phyloP scores from a whole-genome alignment of 176 grass and related monocot species.

The Ensete ventricosum region DNA sequence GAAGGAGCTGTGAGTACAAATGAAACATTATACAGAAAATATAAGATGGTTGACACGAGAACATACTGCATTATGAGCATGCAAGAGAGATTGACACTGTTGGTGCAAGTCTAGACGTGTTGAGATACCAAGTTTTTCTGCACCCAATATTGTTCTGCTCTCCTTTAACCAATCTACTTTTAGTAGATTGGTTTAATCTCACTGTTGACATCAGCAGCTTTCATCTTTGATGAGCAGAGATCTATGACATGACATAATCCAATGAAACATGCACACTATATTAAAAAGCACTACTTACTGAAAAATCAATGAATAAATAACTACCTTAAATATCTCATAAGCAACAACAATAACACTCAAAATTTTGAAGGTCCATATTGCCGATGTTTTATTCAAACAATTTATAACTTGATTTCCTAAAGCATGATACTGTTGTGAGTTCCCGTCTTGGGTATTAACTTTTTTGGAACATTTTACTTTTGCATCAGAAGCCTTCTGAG shows the following conservation, averaged over 20 bases:
- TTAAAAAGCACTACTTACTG: neutral
- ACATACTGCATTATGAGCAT: constrained; percentile 72
- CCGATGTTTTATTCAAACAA: too few species aligned
- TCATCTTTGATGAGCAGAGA: constrained; percentile 73
- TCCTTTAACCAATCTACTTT: constrained; percentile 64
- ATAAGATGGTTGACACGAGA: neutral
- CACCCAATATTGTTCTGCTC: constrained; percentile 58
- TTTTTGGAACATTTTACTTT: too few species aligned
- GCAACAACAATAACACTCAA: neutral
- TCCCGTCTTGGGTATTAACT: too few species aligned
- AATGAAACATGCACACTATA: too few species aligned
- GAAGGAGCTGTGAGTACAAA: too few species aligned
- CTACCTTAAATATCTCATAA: too few species aligned
- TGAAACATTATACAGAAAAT: neutral
- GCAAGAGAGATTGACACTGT: constrained; percentile 83
- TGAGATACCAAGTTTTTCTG: constrained; percentile 78
- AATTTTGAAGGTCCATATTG: neutral
- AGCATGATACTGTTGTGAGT: too few species aligned
- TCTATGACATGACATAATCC: constrained; percentile 28
- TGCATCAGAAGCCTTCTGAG: too few species aligned
- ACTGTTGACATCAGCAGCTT: constrained; percentile 79
- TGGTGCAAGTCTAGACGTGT: constrained; percentile 90
- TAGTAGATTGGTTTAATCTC: constrained; percentile 70
- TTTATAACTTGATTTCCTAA: too few species aligned
- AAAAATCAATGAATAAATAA: too few species aligned